Evolutionary conservation across 148 eudicot genomes (phyloP), one percentile per base, ranked within the genome.

Genomic region (Tetragonia tetragonoides): DNA sequence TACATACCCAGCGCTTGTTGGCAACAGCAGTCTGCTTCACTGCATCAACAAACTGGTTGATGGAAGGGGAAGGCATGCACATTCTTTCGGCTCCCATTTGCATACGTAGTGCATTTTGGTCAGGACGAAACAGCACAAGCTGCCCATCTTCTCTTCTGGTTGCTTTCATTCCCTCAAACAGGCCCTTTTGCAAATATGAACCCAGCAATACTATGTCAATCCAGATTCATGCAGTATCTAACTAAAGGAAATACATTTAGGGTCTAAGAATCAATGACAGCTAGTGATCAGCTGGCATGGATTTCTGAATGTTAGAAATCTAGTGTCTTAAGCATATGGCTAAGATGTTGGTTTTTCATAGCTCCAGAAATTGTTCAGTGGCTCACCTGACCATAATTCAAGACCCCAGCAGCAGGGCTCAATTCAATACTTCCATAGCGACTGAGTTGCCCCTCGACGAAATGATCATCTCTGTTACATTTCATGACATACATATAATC

Each of bases 401-500:
- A 70, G 61, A 84, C 85, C 2, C 84, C 87, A n/a, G 89, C 81
- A 23, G 79, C 74, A 61, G 89, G 89, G 75, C 74, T 87, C n/a
- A 87, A 64, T 74, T 84, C 84, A 44, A 87, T 72, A 56, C 78
- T 77, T 68, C 89, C 85, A 72, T 66, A 87, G 41, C 63, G 87
- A 57, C 56, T 54, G 16, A 87, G 85, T 47, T 28, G 34, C 34
- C 99, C 98, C 51, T 88, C 86, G 2, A 76, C 63, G 67, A 90
- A 95, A 44, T 51, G 34, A 21, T 84, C 87, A 18, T 87, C 88
- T 59, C 66, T 37, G 5, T 82, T 72, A 66, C 89, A 86, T 76
- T 93, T 95, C 82, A 89, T 88, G 41, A 57, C 59, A 70, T 91
- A 95, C 97, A 95, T 95, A 75, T 82, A 90, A 75, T 95, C 99